Evolutionary conservation across 305 asterid species (phyloP), one percentile per base, ranked within the genome.

Genomic region (Plantago coronopus): DNA sequence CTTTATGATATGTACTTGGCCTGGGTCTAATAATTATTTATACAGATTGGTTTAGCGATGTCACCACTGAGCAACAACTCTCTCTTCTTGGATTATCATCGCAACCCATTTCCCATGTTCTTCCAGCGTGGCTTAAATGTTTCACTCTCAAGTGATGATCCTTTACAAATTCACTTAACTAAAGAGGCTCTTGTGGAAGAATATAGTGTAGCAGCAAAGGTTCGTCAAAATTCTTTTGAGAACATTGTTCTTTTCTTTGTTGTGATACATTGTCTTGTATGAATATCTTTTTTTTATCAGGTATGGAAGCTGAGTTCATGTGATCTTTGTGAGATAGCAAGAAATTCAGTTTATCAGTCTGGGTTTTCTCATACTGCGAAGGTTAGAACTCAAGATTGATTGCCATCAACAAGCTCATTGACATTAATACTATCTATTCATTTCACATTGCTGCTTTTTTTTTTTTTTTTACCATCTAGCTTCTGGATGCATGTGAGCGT

Each of bases 51-150:
- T 64, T 74, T 85, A 73, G 97, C 97, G 2, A 83, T 90, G 97
- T 90, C 97, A 46, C 97, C 97, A 16, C 81, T 90, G 67, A 90
- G 97, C 83, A 90, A 90, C 80, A 90, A 90, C 79, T 90, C 97
- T 2, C 88, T 90, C 70, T 90, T 90, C 82, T 76, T 90, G 72
- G 95, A 90, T 75, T 87, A 90, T 65, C 94, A 83, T 72, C 90
- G 93, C 57, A 90, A 90, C 57, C 97, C 97, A 42, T 87, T 85
- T 69, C 95, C 85, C 43, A 77, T 87, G 88, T 90, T 85, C 80
- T 90, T 90, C 87, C 96, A 85, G 75, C 93, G 97, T 17, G 97
- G 97, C 60, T 55, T 90, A 69, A 90, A 87, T 64, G 94, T 90
- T 48, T 90, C 97, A 13, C 83, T 90, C 17, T 90, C 97, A 25